Base-by-base conservation (phyloP, 1,284 basidiomycete species). In the Pseudozyma tsukubaensis region DNA sequence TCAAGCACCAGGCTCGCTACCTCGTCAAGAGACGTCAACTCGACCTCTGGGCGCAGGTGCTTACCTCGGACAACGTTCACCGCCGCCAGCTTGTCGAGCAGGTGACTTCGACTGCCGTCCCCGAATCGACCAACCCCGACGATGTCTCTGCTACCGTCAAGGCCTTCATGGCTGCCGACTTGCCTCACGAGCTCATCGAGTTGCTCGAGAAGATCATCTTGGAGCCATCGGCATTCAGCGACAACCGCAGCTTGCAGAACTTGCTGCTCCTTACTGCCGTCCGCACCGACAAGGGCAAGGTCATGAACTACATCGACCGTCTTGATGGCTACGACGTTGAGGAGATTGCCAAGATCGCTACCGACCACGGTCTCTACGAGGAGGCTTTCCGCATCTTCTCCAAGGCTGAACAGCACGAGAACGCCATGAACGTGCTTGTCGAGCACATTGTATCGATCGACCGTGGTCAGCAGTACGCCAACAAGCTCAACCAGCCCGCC, bases 91-190 rank as follows among this genome's bases (percentile, higher is more conserved):
- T 99, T 63, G 92, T 99, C 82, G 97, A 99, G 85, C 97, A 99
- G 88, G 92, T 92, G 35, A 72, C 73, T 19, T 76, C 81, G 21
- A 96, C 95, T 54, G 97, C 97, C 50, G 89, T 99, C 43, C 96
- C 97, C 16, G 97, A 99, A 86, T 94, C 92, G 83, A 97, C 94
- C 34, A 96, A 99, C 83, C 95, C 97, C 1, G 97, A 99, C 83
- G 97, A 99, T 86, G 97, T 99, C 52, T 98, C 96, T 0, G 89
- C 96, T 56, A 98, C 97, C 35, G 97, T 99, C 89, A 98, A 98
- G 87, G 94, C 97, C 0, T 99, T 99, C 90, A 90, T 99, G 83
- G 91, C 93, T 50, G 96, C 95, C 36, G 96, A 99, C 85, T 90
- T 99, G 43, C 97, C 97, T 12, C 92, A 97, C 35, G 95, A 99